A percentile compares a stretch with the other conserved stretches of the same genome.
These are phyloP conservation scores for Dinochytrium kinnereticum DNA, from an alignment of 371 early-diverging fungal genomes.

Conservation along the genomic window DNA sequence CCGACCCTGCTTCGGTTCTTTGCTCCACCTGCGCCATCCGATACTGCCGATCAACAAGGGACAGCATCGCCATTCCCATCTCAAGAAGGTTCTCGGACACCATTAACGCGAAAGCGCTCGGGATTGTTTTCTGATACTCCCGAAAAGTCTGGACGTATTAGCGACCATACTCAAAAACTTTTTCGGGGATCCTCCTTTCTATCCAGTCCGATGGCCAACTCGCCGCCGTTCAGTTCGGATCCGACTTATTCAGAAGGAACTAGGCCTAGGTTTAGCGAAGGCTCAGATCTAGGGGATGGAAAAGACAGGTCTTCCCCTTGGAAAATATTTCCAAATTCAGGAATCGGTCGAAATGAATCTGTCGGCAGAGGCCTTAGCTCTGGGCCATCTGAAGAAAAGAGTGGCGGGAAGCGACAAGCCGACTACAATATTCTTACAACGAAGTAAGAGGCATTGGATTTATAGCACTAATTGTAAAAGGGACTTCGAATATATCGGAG, in stretches of 20 bases:
- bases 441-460: not conserved
- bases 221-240: not conserved
- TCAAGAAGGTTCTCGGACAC: not conserved
- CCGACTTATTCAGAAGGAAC: not conserved
- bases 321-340: not conserved
- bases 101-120: not conserved
- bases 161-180: no score
- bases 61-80: not conserved
- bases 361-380: not conserved
- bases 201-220: not conserved
- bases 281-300: no score
- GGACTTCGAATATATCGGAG: constrained; percentile 20
- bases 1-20: not conserved
- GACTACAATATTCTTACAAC: constrained; percentile 4
- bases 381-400: not conserved
- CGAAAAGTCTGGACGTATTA: no score
- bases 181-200: not conserved
- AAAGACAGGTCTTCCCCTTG: not conserved
- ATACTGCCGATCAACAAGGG: not conserved
- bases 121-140: not conserved
- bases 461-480: not conserved
- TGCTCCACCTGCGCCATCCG: not conserved
- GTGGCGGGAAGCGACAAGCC: not conserved
- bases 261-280: no score
- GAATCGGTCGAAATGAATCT: not conserved